Conservation (phyloP, 768 basidiomycete species). For the Leucocoprinus sp. region DNA sequence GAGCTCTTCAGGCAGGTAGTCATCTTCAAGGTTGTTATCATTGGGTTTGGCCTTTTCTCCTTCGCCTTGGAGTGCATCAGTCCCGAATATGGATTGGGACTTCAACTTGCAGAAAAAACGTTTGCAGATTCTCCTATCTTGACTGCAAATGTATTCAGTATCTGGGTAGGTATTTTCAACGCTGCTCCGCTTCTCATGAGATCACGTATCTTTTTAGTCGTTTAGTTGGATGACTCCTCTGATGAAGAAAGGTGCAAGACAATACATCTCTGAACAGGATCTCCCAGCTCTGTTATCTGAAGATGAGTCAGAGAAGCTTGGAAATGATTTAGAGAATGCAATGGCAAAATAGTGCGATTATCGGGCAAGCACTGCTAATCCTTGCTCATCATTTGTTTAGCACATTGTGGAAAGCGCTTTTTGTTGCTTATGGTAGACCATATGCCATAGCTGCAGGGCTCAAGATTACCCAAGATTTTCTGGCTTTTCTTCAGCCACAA, state of each 20-base stretch:
- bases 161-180: slow-evolving; percentile 42
- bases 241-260: slow-evolving; percentile 56
- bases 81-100: slow-evolving; percentile 39
- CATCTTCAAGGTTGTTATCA: slow-evolving; percentile 34
- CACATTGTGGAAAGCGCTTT: slow-evolving; percentile 67
- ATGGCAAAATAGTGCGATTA: slow-evolving; percentile 52
- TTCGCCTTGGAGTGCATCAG: slow-evolving; percentile 67
- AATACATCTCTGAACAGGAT: slow-evolving; percentile 78
- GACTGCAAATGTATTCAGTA: slow-evolving; percentile 75
- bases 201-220: slow-evolving; percentile 38
- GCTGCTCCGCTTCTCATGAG: too few relatives aligned
- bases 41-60: slow-evolving; percentile 39
- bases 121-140: slow-evolving; percentile 59
- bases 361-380: neutral
- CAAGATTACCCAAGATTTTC: slow-evolving; percentile 72
- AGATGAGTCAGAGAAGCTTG: slow-evolving; percentile 68
- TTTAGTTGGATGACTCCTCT: slow-evolving; percentile 85
- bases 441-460: slow-evolving; percentile 54
- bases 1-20: slow-evolving; percentile 29
- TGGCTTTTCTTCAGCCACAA: slow-evolving; percentile 84
- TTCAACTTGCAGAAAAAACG: slow-evolving; percentile 21
- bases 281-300: slow-evolving; percentile 61
- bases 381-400: slow-evolving; percentile 23
- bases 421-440: slow-evolving; percentile 70
- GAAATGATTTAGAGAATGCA: slow-evolving; percentile 47